phyloP scores from a whole-genome alignment of 2,329 filamentous ascomycete species.

The Pezicula carpinea region DNA sequence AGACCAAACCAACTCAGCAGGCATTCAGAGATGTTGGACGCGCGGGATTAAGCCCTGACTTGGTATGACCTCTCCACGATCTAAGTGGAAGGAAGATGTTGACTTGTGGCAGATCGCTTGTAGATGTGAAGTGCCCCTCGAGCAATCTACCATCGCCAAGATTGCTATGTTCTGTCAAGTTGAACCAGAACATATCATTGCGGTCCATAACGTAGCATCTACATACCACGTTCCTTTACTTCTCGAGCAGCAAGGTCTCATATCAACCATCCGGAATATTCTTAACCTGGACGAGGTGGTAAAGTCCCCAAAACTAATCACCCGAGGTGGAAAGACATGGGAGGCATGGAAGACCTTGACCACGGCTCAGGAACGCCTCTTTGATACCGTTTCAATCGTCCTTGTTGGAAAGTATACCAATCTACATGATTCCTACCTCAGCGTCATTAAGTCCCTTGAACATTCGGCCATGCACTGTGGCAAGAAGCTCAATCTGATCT shows the following conservation, averaged over 20 bases:
- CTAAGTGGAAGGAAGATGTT: slow-evolving; percentile 3
- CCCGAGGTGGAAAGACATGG: slow-evolving; percentile 69
- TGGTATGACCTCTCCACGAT: slow-evolving; percentile 42
- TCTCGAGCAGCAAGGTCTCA: slow-evolving; percentile 74
- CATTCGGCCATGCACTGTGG: slow-evolving; percentile 85
- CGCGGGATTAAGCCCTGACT: slow-evolving; percentile 58
- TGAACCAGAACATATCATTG: slow-evolving; percentile 77
- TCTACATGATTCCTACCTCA: slow-evolving; percentile 81
- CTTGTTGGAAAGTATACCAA: slow-evolving; percentile 90
- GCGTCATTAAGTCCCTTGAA: slow-evolving; percentile 80
- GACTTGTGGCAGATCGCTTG: slow-evolving; percentile 70
- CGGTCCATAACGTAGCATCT: slow-evolving; percentile 83
- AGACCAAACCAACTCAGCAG: slow-evolving; percentile 95
- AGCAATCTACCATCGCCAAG: slow-evolving; percentile 72
- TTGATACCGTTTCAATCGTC: slow-evolving; percentile 71
- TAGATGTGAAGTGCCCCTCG: slow-evolving; percentile 75
- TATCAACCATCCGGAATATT: slow-evolving; percentile 59
- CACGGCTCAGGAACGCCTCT: slow-evolving; percentile 58
- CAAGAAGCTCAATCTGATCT: slow-evolving; percentile 73
- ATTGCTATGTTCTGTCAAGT: slow-evolving; percentile 88
- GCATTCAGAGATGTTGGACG: slow-evolving; percentile 81
- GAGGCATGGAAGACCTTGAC: slow-evolving; percentile 71
- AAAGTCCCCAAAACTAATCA: slow-evolving; percentile 47
- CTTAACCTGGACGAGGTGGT: slow-evolving; percentile 58
- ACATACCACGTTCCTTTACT: slow-evolving; percentile 96